Percentiles rank a stretch among this genome's conserved stretches.
Conservation (phyloP, 1,139 yeast genomes). For the Suhomyces maxii region DNA sequence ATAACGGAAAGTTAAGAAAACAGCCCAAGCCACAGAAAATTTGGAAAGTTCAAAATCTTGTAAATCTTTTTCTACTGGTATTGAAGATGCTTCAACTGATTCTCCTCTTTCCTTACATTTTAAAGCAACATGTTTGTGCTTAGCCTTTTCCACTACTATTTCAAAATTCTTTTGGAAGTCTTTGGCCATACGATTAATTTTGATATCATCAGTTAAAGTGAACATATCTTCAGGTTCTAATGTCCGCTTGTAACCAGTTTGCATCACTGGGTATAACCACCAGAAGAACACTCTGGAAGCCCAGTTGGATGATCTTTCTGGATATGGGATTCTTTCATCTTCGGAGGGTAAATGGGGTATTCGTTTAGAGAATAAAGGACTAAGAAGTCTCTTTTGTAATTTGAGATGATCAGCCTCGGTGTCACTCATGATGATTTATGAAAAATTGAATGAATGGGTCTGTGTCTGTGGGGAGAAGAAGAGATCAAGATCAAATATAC, state of each 20-base stretch:
- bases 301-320: constrained; percentile 33
- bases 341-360: constrained; percentile 40
- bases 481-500: neutral
- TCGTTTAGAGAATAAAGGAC: constrained; percentile 31
- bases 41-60: constrained; percentile 19
- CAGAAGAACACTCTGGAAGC: constrained; percentile 46
- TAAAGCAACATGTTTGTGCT: constrained; percentile 17
- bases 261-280: constrained; percentile 51
- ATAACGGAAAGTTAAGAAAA: constrained; percentile 31
- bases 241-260: constrained; percentile 53
- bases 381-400: constrained; percentile 31
- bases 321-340: constrained; percentile 43
- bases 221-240: constrained; percentile 48
- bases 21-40: constrained; percentile 18
- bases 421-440: neutral
- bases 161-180: constrained; percentile 28
- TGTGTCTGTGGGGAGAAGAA: neutral
- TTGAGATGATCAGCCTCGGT: constrained; percentile 4
- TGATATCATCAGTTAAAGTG: constrained; percentile 37
- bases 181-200: constrained; percentile 36
- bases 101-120: constrained; percentile 30
- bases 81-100: constrained; percentile 20
- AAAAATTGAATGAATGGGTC: neutral
- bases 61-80: constrained; percentile 25
- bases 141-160: constrained; percentile 20